Percentiles rank a stretch among this genome's conserved stretches.
phyloP scores from a whole-genome alignment of 495 filamentous ascomycete species.

The Xylaria longipes region DNA sequence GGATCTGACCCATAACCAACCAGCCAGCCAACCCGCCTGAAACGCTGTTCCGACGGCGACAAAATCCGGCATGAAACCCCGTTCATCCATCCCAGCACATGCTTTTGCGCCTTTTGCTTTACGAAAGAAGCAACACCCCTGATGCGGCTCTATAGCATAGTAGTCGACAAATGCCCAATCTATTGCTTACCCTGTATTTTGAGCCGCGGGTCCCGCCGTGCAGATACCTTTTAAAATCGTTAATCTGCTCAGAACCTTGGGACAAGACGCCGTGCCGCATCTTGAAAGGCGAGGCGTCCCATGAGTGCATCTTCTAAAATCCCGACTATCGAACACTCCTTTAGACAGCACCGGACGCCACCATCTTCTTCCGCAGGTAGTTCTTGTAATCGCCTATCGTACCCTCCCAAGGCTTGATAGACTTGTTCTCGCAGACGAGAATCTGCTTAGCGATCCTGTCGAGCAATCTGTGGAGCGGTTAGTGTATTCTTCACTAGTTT shows the following conservation, averaged over 20 bases:
- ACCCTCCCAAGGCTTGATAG: slow-evolving; percentile 87
- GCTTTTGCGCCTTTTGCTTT: neutral
- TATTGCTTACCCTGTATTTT: slow-evolving; percentile 15
- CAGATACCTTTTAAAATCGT: neutral
- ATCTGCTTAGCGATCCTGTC: slow-evolving; percentile 99
- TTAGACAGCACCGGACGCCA: slow-evolving; percentile 66
- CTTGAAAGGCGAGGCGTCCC: slow-evolving; percentile 1
- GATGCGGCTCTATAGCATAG: slow-evolving; percentile 17
- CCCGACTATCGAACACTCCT: slow-evolving; percentile 10
- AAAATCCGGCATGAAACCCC: neutral
- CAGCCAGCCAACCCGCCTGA: neutral
- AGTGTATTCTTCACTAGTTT: slow-evolving; percentile 21
- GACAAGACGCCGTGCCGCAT: neutral
- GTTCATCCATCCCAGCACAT: neutral
- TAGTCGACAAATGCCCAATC: slow-evolving; percentile 16
- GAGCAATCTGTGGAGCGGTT: slow-evolving; percentile 68
- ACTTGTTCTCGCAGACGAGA: slow-evolving; percentile 97
- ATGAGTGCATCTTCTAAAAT: slow-evolving; percentile 7
- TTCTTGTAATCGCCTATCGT: slow-evolving; percentile 96
- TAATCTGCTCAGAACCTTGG: neutral
- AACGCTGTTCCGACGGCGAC: neutral
- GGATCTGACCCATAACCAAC: neutral
- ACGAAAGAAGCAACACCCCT: neutral
- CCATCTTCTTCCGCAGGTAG: slow-evolving; percentile 98
- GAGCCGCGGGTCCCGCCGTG: slow-evolving; percentile 11